These are phyloP conservation scores for Cryphonectria japonica DNA, from an alignment of 2,329 filamentous ascomycete genomes.

Conservation along the genomic window DNA sequence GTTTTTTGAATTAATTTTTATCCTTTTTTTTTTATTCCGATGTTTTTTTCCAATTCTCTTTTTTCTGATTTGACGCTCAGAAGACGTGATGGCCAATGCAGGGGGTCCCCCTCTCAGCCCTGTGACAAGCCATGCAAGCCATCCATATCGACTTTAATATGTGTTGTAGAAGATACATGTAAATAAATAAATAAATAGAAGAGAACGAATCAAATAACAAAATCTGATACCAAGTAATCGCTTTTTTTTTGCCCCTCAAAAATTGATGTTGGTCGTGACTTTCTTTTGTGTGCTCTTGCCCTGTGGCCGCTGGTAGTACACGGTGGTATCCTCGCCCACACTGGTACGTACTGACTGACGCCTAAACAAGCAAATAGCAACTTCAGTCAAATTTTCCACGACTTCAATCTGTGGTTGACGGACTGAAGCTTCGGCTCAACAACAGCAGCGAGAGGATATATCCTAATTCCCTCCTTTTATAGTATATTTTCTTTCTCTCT, in stretches of 20 bases:
- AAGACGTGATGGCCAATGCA: no score
- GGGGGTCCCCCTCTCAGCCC: no score
- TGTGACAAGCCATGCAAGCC: no score
- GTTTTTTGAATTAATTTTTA: background rate
- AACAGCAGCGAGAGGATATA: background rate
- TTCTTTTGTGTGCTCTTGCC: background rate
- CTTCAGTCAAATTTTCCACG: constrained; percentile 1
- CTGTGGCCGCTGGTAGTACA: background rate
- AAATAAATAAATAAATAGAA: background rate
- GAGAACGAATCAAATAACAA: background rate
- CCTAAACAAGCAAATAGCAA: no score
- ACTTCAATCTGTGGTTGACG: background rate
- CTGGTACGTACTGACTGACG: background rate
- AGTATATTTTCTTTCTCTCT: background rate
- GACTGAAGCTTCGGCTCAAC: background rate
- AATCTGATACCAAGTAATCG: no score
- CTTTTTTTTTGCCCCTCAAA: no score
- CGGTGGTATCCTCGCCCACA: background rate
- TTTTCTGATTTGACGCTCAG: background rate
- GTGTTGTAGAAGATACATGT: no score
- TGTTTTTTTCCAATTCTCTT: background rate
- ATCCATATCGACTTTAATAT: no score
- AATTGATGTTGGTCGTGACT: background rate
- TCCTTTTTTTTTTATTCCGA: background rate
- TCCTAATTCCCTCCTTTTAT: background rate